These are phyloP conservation scores for Talaromyces proteolyticus DNA, from an alignment of 495 filamentous ascomycete genomes.

Conservation along the genomic window DNA sequence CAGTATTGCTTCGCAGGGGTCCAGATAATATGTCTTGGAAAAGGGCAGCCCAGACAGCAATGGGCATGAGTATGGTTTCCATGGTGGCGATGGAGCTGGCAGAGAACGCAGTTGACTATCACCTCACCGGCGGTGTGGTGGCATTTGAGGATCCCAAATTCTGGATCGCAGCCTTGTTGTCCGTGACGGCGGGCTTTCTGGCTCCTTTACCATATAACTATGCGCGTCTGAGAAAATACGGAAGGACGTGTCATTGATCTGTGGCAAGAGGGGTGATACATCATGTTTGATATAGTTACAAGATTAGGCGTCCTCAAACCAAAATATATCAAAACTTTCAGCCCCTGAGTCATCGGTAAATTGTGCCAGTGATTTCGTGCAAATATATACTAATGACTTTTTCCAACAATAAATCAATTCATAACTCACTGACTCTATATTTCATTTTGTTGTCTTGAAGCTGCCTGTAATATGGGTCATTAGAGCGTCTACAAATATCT, in stretches of 20 bases:
- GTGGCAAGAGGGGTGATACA: too few species aligned
- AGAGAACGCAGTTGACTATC: constrained; percentile 40
- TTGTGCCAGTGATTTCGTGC: too few species aligned
- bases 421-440: too few species aligned
- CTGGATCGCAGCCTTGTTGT: constrained; percentile 28
- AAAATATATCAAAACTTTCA: too few species aligned
- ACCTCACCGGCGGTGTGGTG: constrained; percentile 38
- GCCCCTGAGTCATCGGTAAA: too few species aligned
- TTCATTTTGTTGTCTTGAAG: too few species aligned
- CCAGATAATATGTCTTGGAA: constrained; percentile 32
- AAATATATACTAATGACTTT: too few species aligned
- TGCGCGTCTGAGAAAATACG: constrained; percentile 30
- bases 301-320: too few species aligned
- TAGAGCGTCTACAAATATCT: too few species aligned
- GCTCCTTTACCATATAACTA: constrained; percentile 45
- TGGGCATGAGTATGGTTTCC: constrained; percentile 43
- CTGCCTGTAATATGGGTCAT: too few species aligned
- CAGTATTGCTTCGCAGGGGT: constrained; percentile 31
- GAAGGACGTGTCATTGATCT: constrained; percentile 36
- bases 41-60: constrained; percentile 31
- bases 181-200: constrained; percentile 34
- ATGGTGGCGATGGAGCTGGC: constrained; percentile 43
- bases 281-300: too few species aligned
- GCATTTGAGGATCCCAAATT: constrained; percentile 25
- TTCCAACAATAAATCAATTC: too few species aligned